Conservation (phyloP, 148 eudicot species). For the Selenicereus undatus region DNA sequence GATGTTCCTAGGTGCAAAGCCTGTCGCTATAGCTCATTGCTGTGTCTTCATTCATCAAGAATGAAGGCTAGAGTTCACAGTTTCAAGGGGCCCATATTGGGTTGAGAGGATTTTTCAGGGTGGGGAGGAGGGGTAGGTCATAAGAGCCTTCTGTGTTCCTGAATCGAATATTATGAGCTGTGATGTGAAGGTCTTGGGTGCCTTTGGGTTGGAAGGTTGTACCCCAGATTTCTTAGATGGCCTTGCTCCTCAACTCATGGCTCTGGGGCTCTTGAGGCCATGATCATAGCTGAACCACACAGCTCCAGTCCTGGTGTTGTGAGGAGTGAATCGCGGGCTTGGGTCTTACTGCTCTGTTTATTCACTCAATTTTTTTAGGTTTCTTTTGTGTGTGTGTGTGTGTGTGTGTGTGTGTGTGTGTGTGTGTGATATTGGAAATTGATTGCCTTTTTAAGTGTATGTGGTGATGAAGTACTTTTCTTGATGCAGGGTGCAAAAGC, state of each 20-base stretch:
- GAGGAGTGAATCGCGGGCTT: not conserved
- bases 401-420: too few species aligned
- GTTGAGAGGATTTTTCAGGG: not conserved
- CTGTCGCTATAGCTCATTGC: not conserved
- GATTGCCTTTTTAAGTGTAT: not conserved
- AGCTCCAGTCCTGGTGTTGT: not conserved
- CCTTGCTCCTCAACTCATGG: not conserved
- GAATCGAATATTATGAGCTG: too few species aligned
- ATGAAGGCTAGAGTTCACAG: not conserved
- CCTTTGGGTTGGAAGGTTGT: too few species aligned
- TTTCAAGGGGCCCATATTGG: not conserved
- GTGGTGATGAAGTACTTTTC: conserved; percentile 10
- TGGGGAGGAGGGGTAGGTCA: not conserved
- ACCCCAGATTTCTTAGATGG: not conserved
- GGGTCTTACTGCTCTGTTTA: not conserved
- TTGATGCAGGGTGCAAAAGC: conserved; percentile 88
- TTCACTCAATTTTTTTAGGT: too few species aligned
- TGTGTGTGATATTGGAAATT: too few species aligned
- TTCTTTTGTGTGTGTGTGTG: too few species aligned
- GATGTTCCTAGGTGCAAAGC: not conserved
- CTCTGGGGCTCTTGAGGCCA: not conserved
- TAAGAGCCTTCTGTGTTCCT: too few species aligned
- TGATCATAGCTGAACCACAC: not conserved
- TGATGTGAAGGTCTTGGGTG: too few species aligned
- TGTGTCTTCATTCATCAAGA: not conserved